Percentiles rank a stretch among this genome's conserved stretches.
Evolutionary conservation across 805 yeast genomes (phyloP).

Genomic region (Cyberlindnera euphorbiiphila): DNA sequence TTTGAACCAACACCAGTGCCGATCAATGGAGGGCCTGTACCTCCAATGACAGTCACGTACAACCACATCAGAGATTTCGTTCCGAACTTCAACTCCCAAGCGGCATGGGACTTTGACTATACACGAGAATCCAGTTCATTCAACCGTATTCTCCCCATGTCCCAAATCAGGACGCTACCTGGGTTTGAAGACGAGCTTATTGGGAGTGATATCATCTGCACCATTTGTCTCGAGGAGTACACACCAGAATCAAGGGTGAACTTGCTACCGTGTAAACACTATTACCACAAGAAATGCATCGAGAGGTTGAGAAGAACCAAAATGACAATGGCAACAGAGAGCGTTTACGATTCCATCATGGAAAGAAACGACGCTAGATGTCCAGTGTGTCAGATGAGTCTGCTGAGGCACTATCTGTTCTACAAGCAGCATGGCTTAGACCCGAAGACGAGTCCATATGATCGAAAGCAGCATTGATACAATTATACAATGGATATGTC

Average conservation of each 20-base stretch:
- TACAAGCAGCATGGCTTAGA: slow-evolving; percentile 2
- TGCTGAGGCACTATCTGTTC: slow-evolving; percentile 4
- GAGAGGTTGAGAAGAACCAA: no score
- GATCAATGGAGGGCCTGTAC: no score
- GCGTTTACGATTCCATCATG: not conserved
- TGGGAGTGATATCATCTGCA: not conserved
- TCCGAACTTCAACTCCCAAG: no score
- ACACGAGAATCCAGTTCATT: no score
- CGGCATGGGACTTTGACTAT: no score
- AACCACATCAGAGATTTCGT: no score
- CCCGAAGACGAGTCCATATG: not conserved
- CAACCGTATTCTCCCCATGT: no score
- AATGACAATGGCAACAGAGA: not conserved
- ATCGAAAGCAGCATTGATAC: not conserved
- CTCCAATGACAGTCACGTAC: no score
- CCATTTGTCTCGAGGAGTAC: not conserved
- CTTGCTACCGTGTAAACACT: not conserved
- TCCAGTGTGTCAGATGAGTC: slow-evolving; percentile 2
- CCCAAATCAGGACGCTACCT: no score
- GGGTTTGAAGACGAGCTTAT: no score
- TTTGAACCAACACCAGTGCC: no score
- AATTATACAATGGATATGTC: no score
- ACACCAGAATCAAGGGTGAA: not conserved
- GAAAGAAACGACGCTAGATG: slow-evolving; percentile 1
- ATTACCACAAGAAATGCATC: not conserved